Conservation (phyloP, 352 stramenopile species). For the Globisporangium emineosum region DNA sequence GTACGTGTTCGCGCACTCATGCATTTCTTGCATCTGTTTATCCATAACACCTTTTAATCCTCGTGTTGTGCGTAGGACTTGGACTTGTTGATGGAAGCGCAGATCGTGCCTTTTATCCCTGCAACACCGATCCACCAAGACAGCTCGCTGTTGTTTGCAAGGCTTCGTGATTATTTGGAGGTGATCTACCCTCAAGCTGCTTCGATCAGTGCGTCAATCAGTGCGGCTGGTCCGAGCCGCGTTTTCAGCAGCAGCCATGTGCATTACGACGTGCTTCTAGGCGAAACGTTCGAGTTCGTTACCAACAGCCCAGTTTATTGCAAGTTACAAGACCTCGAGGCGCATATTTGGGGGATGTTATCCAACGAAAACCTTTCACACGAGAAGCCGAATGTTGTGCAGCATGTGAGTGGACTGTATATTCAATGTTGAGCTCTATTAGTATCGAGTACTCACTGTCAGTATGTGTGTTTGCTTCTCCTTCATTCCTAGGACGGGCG, state of each 20-base stretch:
- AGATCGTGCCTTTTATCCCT: background rate
- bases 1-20: background rate
- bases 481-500: background rate
- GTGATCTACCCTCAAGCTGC: background rate
- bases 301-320: background rate
- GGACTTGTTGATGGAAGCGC: background rate
- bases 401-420: background rate
- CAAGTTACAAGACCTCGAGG: background rate
- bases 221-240: background rate
- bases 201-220: background rate
- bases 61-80: too few relatives aligned
- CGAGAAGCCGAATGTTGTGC: background rate
- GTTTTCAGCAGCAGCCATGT: constrained; percentile 14
- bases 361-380: background rate
- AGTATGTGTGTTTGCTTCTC: background rate
- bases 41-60: too few relatives aligned
- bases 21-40: background rate
- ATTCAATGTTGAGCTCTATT: too few relatives aligned
- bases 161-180: background rate
- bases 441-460: background rate
- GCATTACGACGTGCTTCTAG: constrained; percentile 2
- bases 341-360: background rate
- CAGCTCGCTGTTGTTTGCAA: background rate
- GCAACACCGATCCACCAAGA: background rate
- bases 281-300: constrained; percentile 1